These are phyloP conservation scores for Penicillium robsamsonii DNA, from an alignment of 495 filamentous ascomycete genomes.

Conservation along the genomic window DNA sequence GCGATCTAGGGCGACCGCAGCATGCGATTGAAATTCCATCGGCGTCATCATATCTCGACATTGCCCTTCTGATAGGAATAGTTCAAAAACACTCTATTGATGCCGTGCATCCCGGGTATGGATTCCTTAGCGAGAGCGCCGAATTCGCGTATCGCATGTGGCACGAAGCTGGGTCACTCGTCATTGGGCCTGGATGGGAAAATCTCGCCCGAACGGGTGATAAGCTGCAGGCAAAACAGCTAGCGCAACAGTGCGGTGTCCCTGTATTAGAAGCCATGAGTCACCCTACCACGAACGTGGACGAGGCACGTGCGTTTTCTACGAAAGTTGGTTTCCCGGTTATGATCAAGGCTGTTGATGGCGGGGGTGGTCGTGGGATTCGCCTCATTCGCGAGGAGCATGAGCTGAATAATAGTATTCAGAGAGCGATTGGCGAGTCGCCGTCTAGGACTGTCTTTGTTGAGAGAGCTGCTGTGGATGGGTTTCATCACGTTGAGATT, in stretches of 20 bases:
- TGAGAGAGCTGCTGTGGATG: constrained; percentile 50
- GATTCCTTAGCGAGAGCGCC: constrained; percentile 59
- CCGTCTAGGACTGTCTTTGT: constrained; percentile 53
- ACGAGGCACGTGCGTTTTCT: constrained; percentile 45
- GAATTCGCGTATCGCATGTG: constrained; percentile 54
- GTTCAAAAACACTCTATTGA: constrained; percentile 52
- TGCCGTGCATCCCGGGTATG: constrained; percentile 61
- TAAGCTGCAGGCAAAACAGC: constrained; percentile 54
- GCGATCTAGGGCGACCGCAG: constrained; percentile 43
- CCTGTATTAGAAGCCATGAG: constrained; percentile 51
- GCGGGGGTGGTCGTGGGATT: constrained; percentile 53
- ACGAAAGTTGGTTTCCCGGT: constrained; percentile 50
- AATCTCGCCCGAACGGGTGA: constrained; percentile 53
- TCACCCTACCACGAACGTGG: constrained; percentile 39
- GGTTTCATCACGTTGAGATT: constrained; percentile 57
- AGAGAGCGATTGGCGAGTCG: constrained; percentile 47
- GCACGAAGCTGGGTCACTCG: constrained; percentile 45
- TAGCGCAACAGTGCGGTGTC: constrained; percentile 53
- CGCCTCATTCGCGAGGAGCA: constrained; percentile 36
- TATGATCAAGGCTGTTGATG: constrained; percentile 56
- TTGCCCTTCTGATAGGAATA: constrained; percentile 43
- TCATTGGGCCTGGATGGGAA: constrained; percentile 55
- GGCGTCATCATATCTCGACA: constrained; percentile 51
- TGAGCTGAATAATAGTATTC: constrained; percentile 42
- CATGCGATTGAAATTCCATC: constrained; percentile 50